phyloP scores from a whole-genome alignment of 2,329 filamentous ascomycete genomes.

The Cordyceps pruinosa region DNA sequence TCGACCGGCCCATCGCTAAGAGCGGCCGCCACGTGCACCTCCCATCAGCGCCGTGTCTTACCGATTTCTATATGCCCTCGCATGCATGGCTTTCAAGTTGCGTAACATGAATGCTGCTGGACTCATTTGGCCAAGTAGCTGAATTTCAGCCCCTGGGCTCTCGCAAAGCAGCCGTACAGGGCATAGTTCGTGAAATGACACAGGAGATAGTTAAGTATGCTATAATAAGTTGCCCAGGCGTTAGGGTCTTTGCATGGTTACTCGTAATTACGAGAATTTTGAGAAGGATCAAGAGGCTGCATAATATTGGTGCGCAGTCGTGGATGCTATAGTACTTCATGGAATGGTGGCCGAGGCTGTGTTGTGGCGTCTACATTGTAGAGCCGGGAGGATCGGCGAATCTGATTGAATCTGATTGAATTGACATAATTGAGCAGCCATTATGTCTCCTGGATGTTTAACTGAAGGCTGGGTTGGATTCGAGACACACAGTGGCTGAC shows the following conservation, averaged over 20 bases:
- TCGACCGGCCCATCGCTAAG: background rate
- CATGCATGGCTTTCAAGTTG: background rate
- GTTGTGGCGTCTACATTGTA: background rate
- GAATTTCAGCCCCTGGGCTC: background rate
- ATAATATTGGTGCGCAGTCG: background rate
- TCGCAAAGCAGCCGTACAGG: background rate
- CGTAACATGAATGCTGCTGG: background rate
- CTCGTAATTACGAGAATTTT: too few species aligned
- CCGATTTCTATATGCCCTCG: background rate
- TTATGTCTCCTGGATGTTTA: too few species aligned
- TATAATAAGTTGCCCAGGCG: background rate
- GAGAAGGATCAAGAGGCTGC: background rate
- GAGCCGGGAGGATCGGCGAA: too few species aligned
- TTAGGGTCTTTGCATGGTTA: too few species aligned
- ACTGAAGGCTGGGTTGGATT: too few species aligned
- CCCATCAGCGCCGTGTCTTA: background rate
- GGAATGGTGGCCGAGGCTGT: background rate
- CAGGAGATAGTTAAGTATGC: background rate
- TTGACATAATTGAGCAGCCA: too few species aligned
- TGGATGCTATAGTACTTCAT: too few species aligned
- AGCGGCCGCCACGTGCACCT: background rate
- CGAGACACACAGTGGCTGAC: too few species aligned
- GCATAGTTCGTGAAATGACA: background rate
- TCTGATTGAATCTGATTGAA: too few species aligned
- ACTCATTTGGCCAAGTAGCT: background rate